phyloP scores from a whole-genome alignment of 257 asterid genomes.

The Solanum ossicruentum region DNA sequence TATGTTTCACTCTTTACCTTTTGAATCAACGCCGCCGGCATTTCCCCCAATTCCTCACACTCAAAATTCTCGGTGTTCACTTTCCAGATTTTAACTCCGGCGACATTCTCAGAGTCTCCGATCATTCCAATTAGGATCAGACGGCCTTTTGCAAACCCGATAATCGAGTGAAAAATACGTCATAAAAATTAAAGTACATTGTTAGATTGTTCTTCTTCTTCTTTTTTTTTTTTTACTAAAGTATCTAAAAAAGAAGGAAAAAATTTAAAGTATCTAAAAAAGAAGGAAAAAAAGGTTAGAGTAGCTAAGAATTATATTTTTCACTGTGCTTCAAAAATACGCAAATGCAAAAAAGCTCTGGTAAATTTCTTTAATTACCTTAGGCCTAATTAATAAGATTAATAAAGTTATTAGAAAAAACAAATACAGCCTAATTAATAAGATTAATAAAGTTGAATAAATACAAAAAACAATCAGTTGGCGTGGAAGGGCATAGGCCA shows the following conservation, averaged over 20 bases:
- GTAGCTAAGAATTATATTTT: background rate
- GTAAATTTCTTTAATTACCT: too few relatives aligned
- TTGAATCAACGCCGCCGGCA: constrained; percentile 29
- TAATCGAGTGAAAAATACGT: constrained; percentile 16
- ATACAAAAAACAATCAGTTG: background rate
- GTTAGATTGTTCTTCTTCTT: too few relatives aligned
- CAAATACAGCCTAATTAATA: background rate
- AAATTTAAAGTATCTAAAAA: too few relatives aligned
- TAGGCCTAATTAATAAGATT: too few relatives aligned
- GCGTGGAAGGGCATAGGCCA: background rate
- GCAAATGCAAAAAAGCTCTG: background rate
- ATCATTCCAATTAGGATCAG: constrained; percentile 36
- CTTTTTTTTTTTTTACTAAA: background rate
- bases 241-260: background rate
- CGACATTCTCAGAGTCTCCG: constrained; percentile 1
- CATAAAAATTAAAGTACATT: too few relatives aligned
- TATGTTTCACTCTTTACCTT: constrained; percentile 24
- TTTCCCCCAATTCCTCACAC: constrained; percentile 39
- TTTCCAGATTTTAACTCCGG: constrained; percentile 39
- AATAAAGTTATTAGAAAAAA: background rate
- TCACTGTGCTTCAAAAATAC: background rate
- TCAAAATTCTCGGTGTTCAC: constrained; percentile 10
- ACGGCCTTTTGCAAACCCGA: constrained; percentile 20
- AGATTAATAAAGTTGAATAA: background rate
- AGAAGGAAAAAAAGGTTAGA: too few relatives aligned